These are phyloP conservation scores for Irpex sp. DNA, from an alignment of 1,284 basidiomycete species.

Conservation along the genomic window DNA sequence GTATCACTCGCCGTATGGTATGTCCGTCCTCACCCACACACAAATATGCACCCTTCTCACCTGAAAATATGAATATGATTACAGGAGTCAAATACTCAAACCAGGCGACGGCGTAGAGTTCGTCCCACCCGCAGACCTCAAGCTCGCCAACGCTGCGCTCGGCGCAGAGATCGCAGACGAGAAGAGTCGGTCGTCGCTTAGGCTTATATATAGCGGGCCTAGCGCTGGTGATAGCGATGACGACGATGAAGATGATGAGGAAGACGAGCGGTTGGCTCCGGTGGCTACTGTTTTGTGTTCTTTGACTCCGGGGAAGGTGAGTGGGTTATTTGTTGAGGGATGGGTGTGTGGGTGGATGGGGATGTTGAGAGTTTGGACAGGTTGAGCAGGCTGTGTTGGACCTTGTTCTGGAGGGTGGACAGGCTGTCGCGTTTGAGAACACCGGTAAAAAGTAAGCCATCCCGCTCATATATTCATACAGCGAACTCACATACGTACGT, in stretches of 20 bases:
- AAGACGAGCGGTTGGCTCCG: constrained; percentile 29
- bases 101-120: constrained; percentile 65
- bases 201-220: constrained; percentile 63
- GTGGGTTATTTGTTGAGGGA: constrained; percentile 13
- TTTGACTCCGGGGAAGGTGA: constrained; percentile 71
- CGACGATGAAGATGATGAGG: constrained; percentile 45
- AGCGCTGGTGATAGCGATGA: constrained; percentile 42
- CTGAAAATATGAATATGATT: not conserved
- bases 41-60: not conserved
- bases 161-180: constrained; percentile 69
- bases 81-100: constrained; percentile 58
- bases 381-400: constrained; percentile 80
- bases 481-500: too few relatives aligned
- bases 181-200: constrained; percentile 73
- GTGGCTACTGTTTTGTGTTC: constrained; percentile 58
- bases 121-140: constrained; percentile 68
- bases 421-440: constrained; percentile 67
- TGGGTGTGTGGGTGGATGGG: not conserved
- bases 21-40: not conserved
- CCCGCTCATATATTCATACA: too few relatives aligned
- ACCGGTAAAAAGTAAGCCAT: constrained; percentile 78
- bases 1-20: not conserved
- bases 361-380: constrained; percentile 32
- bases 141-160: constrained; percentile 83
- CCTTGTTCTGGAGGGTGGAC: constrained; percentile 73